These are phyloP conservation scores for Mesostigma viride DNA, from an alignment of 139 green algal species.

Conservation along the genomic window DNA sequence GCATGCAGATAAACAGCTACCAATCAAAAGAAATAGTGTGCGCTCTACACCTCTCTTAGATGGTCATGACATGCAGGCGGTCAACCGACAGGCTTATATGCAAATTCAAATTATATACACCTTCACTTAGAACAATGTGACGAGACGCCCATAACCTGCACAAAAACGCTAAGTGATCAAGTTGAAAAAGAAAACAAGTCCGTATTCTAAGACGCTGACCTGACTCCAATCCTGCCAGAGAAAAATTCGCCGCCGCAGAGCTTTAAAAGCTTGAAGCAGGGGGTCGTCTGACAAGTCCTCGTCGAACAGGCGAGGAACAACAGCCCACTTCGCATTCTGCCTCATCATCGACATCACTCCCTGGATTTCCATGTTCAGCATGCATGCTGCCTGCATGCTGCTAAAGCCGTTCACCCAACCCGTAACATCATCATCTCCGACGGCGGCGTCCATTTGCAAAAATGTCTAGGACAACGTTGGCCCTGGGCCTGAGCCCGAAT, in stretches of 20 bases:
- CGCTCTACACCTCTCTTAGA: too few species aligned
- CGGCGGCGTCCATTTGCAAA: too few species aligned
- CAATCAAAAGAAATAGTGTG: too few species aligned
- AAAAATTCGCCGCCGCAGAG: conserved; percentile 65
- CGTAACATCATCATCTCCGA: too few species aligned
- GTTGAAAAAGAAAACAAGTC: background rate
- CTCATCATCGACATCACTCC: conserved; percentile 71
- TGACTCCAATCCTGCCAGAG: conserved; percentile 39
- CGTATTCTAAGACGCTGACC: conserved; percentile 21
- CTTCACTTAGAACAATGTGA: background rate
- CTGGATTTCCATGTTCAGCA: conserved; percentile 66
- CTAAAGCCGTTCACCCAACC: too few species aligned
- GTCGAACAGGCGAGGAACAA: conserved; percentile 42
- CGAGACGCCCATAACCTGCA: background rate
- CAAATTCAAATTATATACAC: background rate
- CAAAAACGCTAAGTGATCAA: too few species aligned
- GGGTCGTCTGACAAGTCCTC: conserved; percentile 70
- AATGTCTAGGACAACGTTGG: too few species aligned
- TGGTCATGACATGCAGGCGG: background rate
- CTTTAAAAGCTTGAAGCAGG: conserved; percentile 68
- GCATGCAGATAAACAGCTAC: too few species aligned
- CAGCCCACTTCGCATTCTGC: conserved; percentile 58
- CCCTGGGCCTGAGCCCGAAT: too few species aligned
- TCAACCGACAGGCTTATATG: background rate
- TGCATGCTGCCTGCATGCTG: conserved; percentile 1